Conservation (phyloP, 2,329 filamentous ascomycete genomes). For the Mollisiaceae sp. region DNA sequence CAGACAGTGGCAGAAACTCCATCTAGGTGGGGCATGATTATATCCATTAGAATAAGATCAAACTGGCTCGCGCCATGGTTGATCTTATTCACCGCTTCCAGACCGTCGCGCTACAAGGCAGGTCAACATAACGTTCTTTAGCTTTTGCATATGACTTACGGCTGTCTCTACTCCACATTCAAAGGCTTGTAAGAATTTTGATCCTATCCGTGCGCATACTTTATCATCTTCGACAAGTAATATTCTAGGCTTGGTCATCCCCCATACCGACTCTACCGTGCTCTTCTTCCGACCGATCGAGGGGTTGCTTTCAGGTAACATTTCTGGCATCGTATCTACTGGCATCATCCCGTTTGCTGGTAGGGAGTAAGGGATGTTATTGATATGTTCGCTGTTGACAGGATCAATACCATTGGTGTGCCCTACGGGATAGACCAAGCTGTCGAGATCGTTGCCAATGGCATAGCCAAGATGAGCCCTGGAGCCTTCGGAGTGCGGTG, state of each 20-base stretch:
- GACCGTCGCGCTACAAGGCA: slow-evolving; percentile 71
- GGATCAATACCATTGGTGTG: slow-evolving; percentile 92
- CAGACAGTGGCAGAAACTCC: slow-evolving; percentile 93
- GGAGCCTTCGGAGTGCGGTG: slow-evolving; percentile 53
- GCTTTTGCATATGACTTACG: slow-evolving; percentile 51
- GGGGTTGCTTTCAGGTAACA: slow-evolving; percentile 51
- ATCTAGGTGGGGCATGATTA: slow-evolving; percentile 96
- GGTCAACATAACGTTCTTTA: slow-evolving; percentile 33
- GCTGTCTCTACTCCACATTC: slow-evolving; percentile 71
- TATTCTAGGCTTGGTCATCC: slow-evolving; percentile 73
- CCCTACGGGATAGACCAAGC: slow-evolving; percentile 88
- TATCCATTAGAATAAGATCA: slow-evolving; percentile 83
- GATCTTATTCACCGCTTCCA: slow-evolving; percentile 90
- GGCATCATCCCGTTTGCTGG: slow-evolving; percentile 64
- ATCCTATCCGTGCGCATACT: slow-evolving; percentile 69
- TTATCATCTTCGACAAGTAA: slow-evolving; percentile 86
- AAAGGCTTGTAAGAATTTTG: slow-evolving; percentile 69
- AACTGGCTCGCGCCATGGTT: slow-evolving; percentile 56
- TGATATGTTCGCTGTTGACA: slow-evolving; percentile 91
- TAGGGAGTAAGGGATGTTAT: slow-evolving; percentile 88
- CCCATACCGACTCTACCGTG: slow-evolving; percentile 57
- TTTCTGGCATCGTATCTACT: slow-evolving; percentile 51
- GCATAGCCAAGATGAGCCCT: slow-evolving; percentile 48
- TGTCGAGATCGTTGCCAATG: slow-evolving; percentile 63
- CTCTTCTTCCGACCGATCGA: slow-evolving; percentile 43